These are phyloP conservation scores for Pelargonium nanum DNA, from an alignment of 345 rosid genomes.

Conservation along the genomic window DNA sequence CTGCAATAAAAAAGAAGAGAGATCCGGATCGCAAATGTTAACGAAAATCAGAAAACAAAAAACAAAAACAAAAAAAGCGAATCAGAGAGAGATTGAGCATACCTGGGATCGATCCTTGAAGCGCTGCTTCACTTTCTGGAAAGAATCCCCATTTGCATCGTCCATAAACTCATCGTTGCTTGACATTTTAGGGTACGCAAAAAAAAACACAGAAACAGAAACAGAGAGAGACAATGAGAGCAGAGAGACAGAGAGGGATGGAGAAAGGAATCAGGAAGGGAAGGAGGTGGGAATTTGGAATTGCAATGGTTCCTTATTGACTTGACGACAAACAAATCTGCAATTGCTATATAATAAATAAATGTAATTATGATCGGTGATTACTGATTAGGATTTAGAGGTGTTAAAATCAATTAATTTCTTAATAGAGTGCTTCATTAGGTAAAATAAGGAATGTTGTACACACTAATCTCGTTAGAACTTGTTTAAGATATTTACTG, in stretches of 20 bases:
- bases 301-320: too few species aligned
- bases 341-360: too few species aligned
- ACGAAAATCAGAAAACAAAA: neutral
- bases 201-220: neutral
- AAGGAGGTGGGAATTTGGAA: too few species aligned
- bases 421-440: too few species aligned
- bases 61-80: slow-evolving; percentile 1
- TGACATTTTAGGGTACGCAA: slow-evolving; percentile 24
- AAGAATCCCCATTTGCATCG: slow-evolving; percentile 28
- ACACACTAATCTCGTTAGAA: too few species aligned
- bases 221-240: neutral
- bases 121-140: slow-evolving; percentile 26
- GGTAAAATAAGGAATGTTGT: too few species aligned
- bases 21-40: slow-evolving; percentile 13
- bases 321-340: too few species aligned
- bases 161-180: slow-evolving; percentile 41
- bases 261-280: neutral
- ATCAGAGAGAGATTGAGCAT: neutral
- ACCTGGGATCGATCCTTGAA: slow-evolving; percentile 69
- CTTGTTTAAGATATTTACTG: too few species aligned
- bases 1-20: slow-evolving; percentile 19
- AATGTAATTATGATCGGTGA: too few species aligned
- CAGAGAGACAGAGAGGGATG: neutral
- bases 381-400: too few species aligned
- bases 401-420: too few species aligned